Evolutionary conservation across 768 basidiomycete species (phyloP).

Genomic region (Rickenella mellea): DNA sequence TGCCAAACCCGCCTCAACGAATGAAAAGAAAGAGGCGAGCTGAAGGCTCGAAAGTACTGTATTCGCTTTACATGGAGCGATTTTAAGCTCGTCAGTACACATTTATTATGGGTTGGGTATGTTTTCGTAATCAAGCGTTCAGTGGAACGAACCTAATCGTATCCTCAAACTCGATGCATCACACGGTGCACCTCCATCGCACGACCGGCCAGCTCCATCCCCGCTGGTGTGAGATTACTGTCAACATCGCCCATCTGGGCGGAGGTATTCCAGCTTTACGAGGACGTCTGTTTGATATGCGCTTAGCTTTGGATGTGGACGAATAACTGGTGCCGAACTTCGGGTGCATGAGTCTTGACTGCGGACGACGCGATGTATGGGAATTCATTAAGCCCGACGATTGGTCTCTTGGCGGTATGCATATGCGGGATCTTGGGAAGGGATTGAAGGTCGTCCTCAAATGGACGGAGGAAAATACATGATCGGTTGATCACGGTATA

Average conservation of each 20-base stretch:
- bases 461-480: constrained; percentile 27
- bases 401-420: constrained; percentile 28
- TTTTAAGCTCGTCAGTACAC: constrained; percentile 48
- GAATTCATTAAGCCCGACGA: constrained; percentile 51
- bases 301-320: constrained; percentile 71
- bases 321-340: constrained; percentile 39
- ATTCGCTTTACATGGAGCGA: constrained; percentile 82
- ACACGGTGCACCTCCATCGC: constrained; percentile 10
- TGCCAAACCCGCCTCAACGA: constrained; percentile 23
- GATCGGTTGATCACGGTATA: constrained; percentile 61
- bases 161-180: constrained; percentile 46
- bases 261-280: constrained; percentile 75
- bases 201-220: constrained; percentile 21
- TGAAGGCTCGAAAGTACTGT: constrained; percentile 49
- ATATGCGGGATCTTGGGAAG: constrained; percentile 52
- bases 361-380: constrained; percentile 43
- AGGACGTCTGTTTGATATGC: constrained; percentile 77
- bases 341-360: constrained; percentile 38
- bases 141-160: constrained; percentile 77
- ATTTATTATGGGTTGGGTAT: neutral
- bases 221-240: constrained; percentile 17
- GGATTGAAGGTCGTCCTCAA: constrained; percentile 53
- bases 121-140: constrained; percentile 1
- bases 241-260: constrained; percentile 45
- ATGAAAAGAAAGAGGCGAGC: neutral